phyloP scores from a whole-genome alignment of 805 yeast genomes.

The Sugiyamaella qingdaonensis region DNA sequence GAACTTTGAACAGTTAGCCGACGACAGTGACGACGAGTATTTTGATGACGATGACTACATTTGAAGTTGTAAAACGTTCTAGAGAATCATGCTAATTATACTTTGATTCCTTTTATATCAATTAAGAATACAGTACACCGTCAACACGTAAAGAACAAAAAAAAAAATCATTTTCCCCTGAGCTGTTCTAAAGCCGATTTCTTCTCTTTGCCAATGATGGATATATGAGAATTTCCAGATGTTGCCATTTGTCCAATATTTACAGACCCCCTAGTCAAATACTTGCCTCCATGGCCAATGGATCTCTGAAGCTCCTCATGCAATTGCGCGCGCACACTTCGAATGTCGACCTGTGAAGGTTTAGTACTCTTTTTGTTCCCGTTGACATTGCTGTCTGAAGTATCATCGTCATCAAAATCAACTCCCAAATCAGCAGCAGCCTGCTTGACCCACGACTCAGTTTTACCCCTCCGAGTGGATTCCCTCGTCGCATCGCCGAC shows the following conservation, averaged over 20 bases:
- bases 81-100: background rate
- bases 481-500: conserved; percentile 70
- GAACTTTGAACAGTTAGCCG: conserved; percentile 91
- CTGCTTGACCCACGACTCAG: conserved; percentile 74
- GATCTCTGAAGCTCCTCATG: conserved; percentile 49
- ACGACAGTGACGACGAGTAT: conserved; percentile 84
- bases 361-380: conserved; percentile 41
- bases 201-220: conserved; percentile 65
- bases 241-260: conserved; percentile 76
- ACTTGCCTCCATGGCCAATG: conserved; percentile 57
- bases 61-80: background rate
- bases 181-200: conserved; percentile 56
- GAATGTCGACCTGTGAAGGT: conserved; percentile 42
- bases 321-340: conserved; percentile 36
- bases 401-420: conserved; percentile 71
- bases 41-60: conserved; percentile 40
- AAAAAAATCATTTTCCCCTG: background rate
- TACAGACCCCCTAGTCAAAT: conserved; percentile 63
- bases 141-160: background rate
- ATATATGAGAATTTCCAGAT: conserved; percentile 60
- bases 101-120: background rate
- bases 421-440: conserved; percentile 93
- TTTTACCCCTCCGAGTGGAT: conserved; percentile 43
- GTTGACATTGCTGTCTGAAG: conserved; percentile 40
- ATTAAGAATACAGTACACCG: background rate